Evolutionary conservation across 176 grass and related monocot species (phyloP), one percentile per base, ranked within the genome.

Genomic region (Aechmea fasciata): DNA sequence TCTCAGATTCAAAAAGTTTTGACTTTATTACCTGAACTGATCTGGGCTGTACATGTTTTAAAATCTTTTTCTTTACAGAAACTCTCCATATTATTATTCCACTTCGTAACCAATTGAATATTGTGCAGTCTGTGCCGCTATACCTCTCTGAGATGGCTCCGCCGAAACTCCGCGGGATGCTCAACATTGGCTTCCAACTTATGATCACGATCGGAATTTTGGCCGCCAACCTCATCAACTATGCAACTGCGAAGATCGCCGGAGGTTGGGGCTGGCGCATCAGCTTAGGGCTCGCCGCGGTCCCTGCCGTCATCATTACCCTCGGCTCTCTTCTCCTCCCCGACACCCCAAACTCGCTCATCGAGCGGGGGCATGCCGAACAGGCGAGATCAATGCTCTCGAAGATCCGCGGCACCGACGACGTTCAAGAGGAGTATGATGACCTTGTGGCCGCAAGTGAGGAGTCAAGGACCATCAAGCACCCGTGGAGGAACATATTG

Each of bases 81-180:
- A 41, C 33, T 41, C 33, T 41, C 10, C 12, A 5, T 55, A 55
- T 23, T 23, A 23, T 23, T 23, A 23, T 13, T 13, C 15, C 54
- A 20, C 14, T 17, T 18, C 19, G 25, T 23, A 53, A 54, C 9
- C 47, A 71, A 51, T 52, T 4, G 51, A 22, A 17, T 17, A n/a
- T n/a, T n/a, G 62, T 63, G n/a, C 9, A 75, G 73, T 75, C 73
- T 10, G 73, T 75, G 18, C 73, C 73, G 7, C 11, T 75, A 15
- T 75, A 75, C 53, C 57, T 75, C 18, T 75, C 73, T 1, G 73
- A 75, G 61, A 75, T 75, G 73, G 73, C 73, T 10, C 75, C 66
- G 4, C 12, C 66, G 5, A 68, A 55, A 22, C 66, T 64, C 24
- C 63, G 75, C 10, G 50, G 75, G 13, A 78, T 69, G 65, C 53